These are phyloP conservation scores for Spathaspora sp. DNA, from an alignment of 805 yeast genomes.

Conservation along the genomic window DNA sequence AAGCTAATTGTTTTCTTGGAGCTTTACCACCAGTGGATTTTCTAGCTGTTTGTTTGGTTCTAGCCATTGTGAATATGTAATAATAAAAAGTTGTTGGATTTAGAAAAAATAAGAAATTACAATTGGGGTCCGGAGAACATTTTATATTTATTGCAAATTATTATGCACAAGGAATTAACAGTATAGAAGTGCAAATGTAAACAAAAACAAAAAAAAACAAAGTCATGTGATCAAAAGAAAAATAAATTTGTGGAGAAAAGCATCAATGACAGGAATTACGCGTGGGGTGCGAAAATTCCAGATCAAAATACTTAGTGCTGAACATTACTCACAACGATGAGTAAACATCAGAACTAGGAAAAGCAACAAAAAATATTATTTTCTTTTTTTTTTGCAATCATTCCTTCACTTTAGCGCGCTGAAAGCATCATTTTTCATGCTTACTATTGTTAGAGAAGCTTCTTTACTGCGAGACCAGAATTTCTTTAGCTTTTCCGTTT, in stretches of 20 bases:
- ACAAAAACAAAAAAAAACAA: not conserved
- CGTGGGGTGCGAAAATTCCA: not conserved
- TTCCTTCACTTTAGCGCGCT: not conserved
- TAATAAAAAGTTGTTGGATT: not conserved
- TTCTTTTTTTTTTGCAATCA: slow-evolving; percentile 1
- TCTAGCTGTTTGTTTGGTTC: slow-evolving; percentile 51
- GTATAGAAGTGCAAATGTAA: not conserved
- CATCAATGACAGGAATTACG: not conserved
- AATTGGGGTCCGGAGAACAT: not conserved
- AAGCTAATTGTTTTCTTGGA: slow-evolving; percentile 50
- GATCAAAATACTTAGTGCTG: not conserved
- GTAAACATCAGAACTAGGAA: slow-evolving; percentile 1
- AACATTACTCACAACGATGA: not conserved
- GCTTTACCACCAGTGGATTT: slow-evolving; percentile 51
- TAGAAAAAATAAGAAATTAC: not conserved
- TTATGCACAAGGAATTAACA: not conserved
- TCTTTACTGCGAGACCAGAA: not conserved
- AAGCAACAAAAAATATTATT: slow-evolving; percentile 1
- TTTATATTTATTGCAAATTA: not conserved
- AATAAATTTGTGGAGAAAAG: not conserved
- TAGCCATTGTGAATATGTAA: slow-evolving; percentile 33
- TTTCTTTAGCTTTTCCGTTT: not conserved
- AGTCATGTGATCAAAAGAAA: not conserved
- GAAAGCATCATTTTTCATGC: not conserved
- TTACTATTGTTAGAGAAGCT: not conserved